Evolutionary conservation across 2,329 filamentous ascomycete genomes (phyloP).

Genomic region (Nemania diffusa): DNA sequence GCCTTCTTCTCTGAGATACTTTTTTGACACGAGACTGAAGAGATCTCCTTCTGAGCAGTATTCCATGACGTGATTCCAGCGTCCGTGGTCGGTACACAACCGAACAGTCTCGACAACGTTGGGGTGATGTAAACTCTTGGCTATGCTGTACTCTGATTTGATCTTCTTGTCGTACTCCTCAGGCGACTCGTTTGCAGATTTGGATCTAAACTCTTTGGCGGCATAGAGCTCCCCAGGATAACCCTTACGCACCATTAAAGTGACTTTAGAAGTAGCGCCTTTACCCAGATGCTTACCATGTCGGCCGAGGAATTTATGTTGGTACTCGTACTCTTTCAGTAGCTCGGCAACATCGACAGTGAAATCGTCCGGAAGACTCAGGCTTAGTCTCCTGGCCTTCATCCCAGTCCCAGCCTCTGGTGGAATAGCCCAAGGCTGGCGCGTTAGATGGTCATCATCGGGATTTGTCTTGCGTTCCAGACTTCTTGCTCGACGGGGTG

Average conservation of each 20-base stretch:
- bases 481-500: conserved; percentile 44
- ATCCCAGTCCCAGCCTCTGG: conserved; percentile 78
- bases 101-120: conserved; percentile 86
- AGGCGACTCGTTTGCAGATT: conserved; percentile 73
- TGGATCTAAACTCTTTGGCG: conserved; percentile 86
- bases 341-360: conserved; percentile 76
- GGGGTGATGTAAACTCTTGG: conserved; percentile 84
- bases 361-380: conserved; percentile 79
- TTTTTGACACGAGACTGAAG: conserved; percentile 77
- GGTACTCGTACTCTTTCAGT: conserved; percentile 74
- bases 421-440: conserved; percentile 67
- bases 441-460: conserved; percentile 52
- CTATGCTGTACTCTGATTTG: conserved; percentile 90
- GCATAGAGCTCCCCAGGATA: conserved; percentile 75
- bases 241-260: conserved; percentile 79
- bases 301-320: conserved; percentile 75
- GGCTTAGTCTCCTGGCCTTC: conserved; percentile 81
- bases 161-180: conserved; percentile 88
- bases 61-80: conserved; percentile 95
- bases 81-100: conserved; percentile 77
- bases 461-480: conserved; percentile 47
- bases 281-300: conserved; percentile 81
- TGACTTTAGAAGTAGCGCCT: conserved; percentile 84
- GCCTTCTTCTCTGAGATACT: conserved; percentile 72
- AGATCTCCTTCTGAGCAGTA: conserved; percentile 87